A percentile compares a stretch with the other conserved stretches of the same genome.
These are phyloP conservation scores for Durio zibethinus DNA, from an alignment of 345 rosid species.

Conservation along the genomic window DNA sequence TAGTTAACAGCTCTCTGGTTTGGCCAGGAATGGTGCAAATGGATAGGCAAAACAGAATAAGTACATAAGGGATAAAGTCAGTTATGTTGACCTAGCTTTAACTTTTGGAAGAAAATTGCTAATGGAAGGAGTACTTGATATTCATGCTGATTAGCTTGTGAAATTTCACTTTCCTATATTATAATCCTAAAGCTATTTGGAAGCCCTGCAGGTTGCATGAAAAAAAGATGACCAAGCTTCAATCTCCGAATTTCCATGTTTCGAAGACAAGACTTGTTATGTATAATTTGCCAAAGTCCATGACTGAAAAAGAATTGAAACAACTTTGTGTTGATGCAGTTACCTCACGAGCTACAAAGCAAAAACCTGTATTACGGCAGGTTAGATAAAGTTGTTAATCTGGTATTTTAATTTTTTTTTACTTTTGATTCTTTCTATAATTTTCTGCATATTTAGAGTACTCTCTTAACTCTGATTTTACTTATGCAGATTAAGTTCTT, in stretches of 20 bases:
- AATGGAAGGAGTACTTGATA: neutral
- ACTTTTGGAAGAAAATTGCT: neutral
- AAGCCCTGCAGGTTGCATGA: constrained; percentile 65
- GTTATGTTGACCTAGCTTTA: neutral
- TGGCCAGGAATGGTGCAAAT: neutral
- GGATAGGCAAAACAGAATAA: neutral
- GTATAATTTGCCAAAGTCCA: constrained; percentile 79
- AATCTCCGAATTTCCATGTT: constrained; percentile 90
- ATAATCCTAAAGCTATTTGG: neutral
- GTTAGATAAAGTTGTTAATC: constrained; percentile 29
- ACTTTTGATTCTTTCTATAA: neutral
- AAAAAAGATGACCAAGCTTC: constrained; percentile 79
- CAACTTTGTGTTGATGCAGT: constrained; percentile 71
- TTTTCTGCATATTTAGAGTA: neutral
- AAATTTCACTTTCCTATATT: neutral
- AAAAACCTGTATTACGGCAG: constrained; percentile 81
- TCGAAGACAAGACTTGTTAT: constrained; percentile 75
- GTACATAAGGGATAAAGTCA: neutral
- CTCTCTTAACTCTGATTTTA: neutral
- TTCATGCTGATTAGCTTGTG: neutral
- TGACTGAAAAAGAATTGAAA: constrained; percentile 63
- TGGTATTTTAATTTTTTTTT: neutral
- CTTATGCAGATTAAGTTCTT: constrained; percentile 68
- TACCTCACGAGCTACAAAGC: constrained; percentile 85
- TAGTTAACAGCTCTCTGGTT: neutral